These are phyloP conservation scores for Boletus coccyginus DNA, from an alignment of 768 basidiomycete species.

Conservation along the genomic window DNA sequence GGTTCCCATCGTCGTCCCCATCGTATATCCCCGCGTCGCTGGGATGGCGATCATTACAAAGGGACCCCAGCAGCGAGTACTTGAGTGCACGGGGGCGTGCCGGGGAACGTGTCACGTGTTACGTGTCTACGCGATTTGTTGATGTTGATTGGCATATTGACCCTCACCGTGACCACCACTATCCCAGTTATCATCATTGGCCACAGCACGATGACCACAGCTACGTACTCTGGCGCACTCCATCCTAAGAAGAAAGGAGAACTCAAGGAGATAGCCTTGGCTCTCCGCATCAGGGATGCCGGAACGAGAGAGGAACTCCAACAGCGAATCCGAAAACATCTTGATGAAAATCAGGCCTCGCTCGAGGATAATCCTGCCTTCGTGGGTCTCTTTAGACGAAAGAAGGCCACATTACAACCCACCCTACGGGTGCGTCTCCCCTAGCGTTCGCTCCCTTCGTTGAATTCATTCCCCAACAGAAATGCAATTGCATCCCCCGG, in stretches of 20 bases:
- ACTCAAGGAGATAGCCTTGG: constrained; percentile 56
- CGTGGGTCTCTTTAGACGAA: constrained; percentile 49
- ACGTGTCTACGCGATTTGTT: constrained; percentile 28
- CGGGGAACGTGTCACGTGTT: constrained; percentile 20
- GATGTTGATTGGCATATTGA: constrained; percentile 27
- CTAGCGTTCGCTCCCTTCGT: neutral
- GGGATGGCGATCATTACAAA: no score
- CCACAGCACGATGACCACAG: constrained; percentile 38
- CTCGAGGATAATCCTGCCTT: constrained; percentile 60
- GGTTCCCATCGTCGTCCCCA: neutral
- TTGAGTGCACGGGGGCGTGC: constrained; percentile 5
- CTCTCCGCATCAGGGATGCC: constrained; percentile 47
- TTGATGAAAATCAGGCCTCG: constrained; percentile 50
- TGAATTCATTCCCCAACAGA: constrained; percentile 2
- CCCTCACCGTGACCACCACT: constrained; percentile 11
- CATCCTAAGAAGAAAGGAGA: constrained; percentile 69
- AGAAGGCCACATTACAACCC: constrained; percentile 31
- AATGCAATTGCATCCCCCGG: constrained; percentile 18
- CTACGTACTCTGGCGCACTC: constrained; percentile 50
- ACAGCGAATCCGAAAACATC: constrained; percentile 58
- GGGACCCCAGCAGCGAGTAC: neutral
- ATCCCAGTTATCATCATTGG: neutral
- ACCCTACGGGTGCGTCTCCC: constrained; percentile 11
- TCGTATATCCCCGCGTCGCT: no score
- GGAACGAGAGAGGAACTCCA: constrained; percentile 67